phyloP scores from a whole-genome alignment of 1,139 yeast species.

The Saccharomyces uvarum region DNA sequence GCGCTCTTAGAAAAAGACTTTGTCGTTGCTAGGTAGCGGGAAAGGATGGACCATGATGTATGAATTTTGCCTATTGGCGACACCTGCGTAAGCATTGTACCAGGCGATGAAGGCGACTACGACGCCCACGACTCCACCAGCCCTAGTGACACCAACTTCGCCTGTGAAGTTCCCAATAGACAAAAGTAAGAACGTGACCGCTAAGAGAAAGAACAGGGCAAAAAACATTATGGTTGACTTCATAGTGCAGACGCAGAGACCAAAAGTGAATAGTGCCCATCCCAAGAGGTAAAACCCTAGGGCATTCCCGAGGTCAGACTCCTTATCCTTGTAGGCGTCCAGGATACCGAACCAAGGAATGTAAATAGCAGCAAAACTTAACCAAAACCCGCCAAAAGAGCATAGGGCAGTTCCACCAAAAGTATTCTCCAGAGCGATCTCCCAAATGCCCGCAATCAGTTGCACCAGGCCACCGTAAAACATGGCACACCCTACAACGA shows the following conservation, averaged over 20 bases:
- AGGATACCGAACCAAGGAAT: constrained; percentile 56
- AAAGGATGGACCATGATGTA: constrained; percentile 51
- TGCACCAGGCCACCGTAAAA: constrained; percentile 86
- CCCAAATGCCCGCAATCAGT: constrained; percentile 56
- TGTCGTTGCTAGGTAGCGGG: constrained; percentile 38
- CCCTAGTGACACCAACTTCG: constrained; percentile 38
- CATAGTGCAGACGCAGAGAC: constrained; percentile 51
- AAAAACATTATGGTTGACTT: constrained; percentile 66
- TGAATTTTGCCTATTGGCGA: constrained; percentile 56
- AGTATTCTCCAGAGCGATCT: constrained; percentile 56
- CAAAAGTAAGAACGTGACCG: constrained; percentile 56
- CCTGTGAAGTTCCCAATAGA: constrained; percentile 51
- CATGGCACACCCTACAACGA: constrained; percentile 66
- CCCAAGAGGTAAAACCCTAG: constrained; percentile 56
- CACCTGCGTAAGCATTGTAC: constrained; percentile 74
- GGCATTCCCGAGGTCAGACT: constrained; percentile 38
- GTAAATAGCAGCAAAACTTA: constrained; percentile 53
- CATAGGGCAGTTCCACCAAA: constrained; percentile 68
- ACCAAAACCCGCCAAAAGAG: constrained; percentile 72
- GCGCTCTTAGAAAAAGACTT: constrained; percentile 3
- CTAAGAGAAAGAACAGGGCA: constrained; percentile 50
- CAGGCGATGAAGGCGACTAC: constrained; percentile 62
- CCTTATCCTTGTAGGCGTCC: constrained; percentile 40
- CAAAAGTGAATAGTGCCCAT: constrained; percentile 63
- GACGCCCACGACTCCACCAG: constrained; percentile 63